Percentiles rank a stretch among this genome's conserved stretches.
Evolutionary conservation across 2,329 filamentous ascomycete species (phyloP).

Genomic region (Diaporthe capsici): DNA sequence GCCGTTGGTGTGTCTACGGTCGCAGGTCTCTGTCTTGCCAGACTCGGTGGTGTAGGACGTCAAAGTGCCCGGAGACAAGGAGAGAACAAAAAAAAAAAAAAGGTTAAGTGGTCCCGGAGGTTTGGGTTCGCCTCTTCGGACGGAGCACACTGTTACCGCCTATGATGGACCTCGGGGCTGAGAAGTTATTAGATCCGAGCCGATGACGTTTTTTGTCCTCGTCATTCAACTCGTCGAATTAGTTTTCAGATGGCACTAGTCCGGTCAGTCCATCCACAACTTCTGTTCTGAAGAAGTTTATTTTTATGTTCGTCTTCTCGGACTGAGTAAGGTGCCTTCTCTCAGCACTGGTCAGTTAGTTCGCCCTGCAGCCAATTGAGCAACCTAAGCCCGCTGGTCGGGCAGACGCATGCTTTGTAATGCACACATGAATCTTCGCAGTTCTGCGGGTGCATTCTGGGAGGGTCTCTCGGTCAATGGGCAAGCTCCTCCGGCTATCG

Average conservation of each 20-base stretch:
- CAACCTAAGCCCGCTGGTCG: background rate
- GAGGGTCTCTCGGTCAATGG: conserved; percentile 10
- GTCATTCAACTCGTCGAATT: conserved; percentile 16
- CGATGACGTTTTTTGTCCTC: conserved; percentile 30
- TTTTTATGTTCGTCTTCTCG: background rate
- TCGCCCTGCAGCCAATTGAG: conserved; percentile 9
- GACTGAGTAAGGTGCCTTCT: background rate
- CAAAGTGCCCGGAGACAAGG: background rate
- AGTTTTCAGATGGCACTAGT: conserved; percentile 16
- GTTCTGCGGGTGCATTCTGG: conserved; percentile 10
- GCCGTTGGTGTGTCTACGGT: background rate
- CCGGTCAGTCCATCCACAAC: background rate
- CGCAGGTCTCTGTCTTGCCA: conserved; percentile 9
- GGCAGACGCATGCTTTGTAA: conserved; percentile 31
- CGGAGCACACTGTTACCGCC: conserved; percentile 17
- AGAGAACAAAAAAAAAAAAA: background rate
- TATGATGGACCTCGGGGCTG: conserved; percentile 4
- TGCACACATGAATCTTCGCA: conserved; percentile 15
- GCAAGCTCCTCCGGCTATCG: conserved; percentile 29
- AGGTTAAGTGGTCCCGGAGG: background rate
- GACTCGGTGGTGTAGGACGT: background rate
- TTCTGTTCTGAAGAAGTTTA: background rate
- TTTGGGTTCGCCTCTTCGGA: conserved; percentile 31
- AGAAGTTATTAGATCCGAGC: conserved; percentile 28
- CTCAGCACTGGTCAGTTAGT: background rate